Evolutionary conservation across 345 rosid species (phyloP).

Genomic region (Atalantia buxifolia): DNA sequence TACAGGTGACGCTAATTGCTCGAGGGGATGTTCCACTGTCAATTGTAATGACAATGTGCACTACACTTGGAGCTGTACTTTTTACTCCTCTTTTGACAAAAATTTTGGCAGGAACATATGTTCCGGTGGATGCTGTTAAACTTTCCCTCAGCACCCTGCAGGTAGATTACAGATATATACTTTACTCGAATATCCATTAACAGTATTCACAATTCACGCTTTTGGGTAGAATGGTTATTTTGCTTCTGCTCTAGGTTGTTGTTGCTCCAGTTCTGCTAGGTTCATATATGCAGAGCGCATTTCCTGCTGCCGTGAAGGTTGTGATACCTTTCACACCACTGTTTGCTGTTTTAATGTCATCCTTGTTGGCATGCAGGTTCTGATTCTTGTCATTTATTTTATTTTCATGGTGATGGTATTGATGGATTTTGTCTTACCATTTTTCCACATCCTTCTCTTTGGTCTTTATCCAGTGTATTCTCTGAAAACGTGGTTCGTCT

Average conservation of each 20-base stretch:
- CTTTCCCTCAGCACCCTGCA: conserved; percentile 69
- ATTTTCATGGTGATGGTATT: background rate
- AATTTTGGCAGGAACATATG: conserved; percentile 59
- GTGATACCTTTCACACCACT: conserved; percentile 58
- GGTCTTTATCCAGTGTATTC: conserved; percentile 42
- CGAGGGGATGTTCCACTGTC: conserved; percentile 69
- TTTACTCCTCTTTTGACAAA: conserved; percentile 60
- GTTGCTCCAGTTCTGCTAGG: conserved; percentile 62
- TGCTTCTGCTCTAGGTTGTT: conserved; percentile 41
- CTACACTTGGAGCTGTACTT: conserved; percentile 55
- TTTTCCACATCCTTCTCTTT: background rate
- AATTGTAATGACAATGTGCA: conserved; percentile 59
- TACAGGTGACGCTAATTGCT: conserved; percentile 72
- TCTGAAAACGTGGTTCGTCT: conserved; percentile 53
- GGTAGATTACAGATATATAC: conserved; percentile 16
- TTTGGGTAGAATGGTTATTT: background rate
- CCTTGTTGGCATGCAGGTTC: conserved; percentile 69
- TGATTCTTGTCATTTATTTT: background rate
- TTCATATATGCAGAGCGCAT: conserved; percentile 46
- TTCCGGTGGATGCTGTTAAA: conserved; percentile 56
- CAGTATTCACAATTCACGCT: background rate
- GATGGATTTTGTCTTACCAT: background rate
- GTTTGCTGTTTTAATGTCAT: conserved; percentile 52
- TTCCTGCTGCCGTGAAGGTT: conserved; percentile 45
- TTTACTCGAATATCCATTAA: background rate